Base-by-base conservation (phyloP, 495 filamentous ascomycete species). In the Penicillium antarcticum region DNA sequence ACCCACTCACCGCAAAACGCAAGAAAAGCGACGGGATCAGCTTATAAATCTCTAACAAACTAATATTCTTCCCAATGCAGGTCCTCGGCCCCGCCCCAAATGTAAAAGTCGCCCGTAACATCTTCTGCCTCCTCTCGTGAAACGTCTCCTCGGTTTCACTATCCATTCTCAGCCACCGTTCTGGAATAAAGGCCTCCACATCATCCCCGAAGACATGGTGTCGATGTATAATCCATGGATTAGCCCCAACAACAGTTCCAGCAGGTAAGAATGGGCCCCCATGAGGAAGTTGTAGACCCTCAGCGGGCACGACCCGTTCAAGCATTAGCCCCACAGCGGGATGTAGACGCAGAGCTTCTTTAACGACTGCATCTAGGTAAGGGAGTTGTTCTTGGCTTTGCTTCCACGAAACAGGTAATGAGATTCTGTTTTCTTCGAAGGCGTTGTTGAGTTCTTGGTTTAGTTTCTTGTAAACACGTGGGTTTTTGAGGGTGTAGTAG, bases 11-110 rank as follows among this genome's bases (percentile, higher is more conserved):
- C 61, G 89, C 80, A 63, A 86, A 91, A 46, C 76, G 71, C 58
- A 81, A 66, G 49, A 91, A 60, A 54, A 91, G 73, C 40, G 75
- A 84, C 42, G 88, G 88, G 23, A 91, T 81, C 48, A 91, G 61
- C 73, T 92, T 92, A 52, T 89, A 87, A 23, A 91, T 85, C 76
- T 92, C 88, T 63, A 91, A 45, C 63, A 88, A 58, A 42, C 78
- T 81, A 45, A 91, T 88, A 56, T 91, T 89, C 80, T 80, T 80
- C 4, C 86, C 87, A 26, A 87, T 81, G 60, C 87, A 90, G 0
- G 79, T 80, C 41, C 86, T 62, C 4, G 71, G 67, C 2, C 87
- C 87, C 2, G 77, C 80, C 1, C 86, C 86, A 71, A 87, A 89
- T 24, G 63, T 71, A 42, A 62, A 56, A 3, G 53, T 59, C 9